These are phyloP conservation scores for Parmelia sp. DNA, from an alignment of 495 filamentous ascomycete species.

Conservation along the genomic window DNA sequence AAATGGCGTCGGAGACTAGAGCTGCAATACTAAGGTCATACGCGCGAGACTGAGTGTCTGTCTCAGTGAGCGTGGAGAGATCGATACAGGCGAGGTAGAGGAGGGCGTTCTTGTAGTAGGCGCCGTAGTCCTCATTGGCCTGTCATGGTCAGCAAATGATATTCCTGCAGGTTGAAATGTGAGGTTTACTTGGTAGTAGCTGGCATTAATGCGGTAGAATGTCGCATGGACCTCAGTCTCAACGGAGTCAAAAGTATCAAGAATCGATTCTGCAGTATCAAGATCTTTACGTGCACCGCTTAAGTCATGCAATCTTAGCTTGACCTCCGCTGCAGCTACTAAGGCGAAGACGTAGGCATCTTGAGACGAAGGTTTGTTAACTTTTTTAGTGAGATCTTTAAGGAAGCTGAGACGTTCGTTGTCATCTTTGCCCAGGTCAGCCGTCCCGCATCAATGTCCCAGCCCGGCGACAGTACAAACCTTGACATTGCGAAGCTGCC, in stretches of 20 bases:
- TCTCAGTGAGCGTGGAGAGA: slow-evolving; percentile 59
- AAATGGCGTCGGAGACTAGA: slow-evolving; percentile 86
- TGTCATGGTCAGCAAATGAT: background rate
- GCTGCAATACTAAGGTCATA: slow-evolving; percentile 92
- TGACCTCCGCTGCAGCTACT: slow-evolving; percentile 82
- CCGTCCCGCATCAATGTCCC: background rate
- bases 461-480: slow-evolving; percentile 38
- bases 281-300: slow-evolving; percentile 77
- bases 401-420: slow-evolving; percentile 85
- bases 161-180: slow-evolving; percentile 27
- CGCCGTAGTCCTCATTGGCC: slow-evolving; percentile 79
- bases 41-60: slow-evolving; percentile 71
- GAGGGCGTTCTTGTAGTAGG: slow-evolving; percentile 94
- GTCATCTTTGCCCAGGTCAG: slow-evolving; percentile 54
- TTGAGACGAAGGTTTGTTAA: slow-evolving; percentile 86
- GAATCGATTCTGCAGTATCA: slow-evolving; percentile 75
- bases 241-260: slow-evolving; percentile 90
- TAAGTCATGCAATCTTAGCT: slow-evolving; percentile 67
- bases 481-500: slow-evolving; percentile 78
- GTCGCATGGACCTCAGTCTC: slow-evolving; percentile 94
- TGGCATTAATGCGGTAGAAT: slow-evolving; percentile 92
- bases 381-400: slow-evolving; percentile 72
- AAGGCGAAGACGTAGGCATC: slow-evolving; percentile 94
- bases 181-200: slow-evolving; percentile 66
- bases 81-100: slow-evolving; percentile 98